Conservation (phyloP, 1,284 basidiomycete genomes). For the Athelia psychrophila region DNA sequence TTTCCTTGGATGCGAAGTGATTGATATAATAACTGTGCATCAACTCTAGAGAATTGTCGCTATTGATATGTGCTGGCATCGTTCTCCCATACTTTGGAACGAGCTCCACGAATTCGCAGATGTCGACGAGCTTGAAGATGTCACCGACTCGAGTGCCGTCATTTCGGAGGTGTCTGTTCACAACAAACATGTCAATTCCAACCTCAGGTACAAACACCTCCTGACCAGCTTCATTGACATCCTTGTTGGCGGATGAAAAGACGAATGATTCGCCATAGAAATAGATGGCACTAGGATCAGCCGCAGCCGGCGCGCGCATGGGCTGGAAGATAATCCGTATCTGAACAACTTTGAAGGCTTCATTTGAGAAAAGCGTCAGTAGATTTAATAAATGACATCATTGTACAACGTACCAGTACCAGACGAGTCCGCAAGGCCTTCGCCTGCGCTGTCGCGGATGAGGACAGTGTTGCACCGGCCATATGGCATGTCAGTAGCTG, state of each 20-base stretch:
- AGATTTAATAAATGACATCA: too few species aligned
- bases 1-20: too few species aligned
- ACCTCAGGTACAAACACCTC: too few species aligned
- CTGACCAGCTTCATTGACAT: background rate
- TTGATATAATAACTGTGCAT: too few species aligned
- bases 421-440: too few species aligned
- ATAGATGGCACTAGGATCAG: background rate
- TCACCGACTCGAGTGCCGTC: background rate
- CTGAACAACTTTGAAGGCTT: background rate
- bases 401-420: too few species aligned
- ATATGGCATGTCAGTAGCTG: background rate
- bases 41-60: background rate
- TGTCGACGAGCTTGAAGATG: background rate
- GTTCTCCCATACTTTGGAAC: conserved; percentile 3
- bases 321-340: conserved; percentile 1
- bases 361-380: too few species aligned
- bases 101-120: conserved; percentile 1
- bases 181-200: background rate
- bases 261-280: background rate
- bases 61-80: too few species aligned
- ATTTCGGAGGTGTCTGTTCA: background rate
- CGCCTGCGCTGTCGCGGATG: too few species aligned
- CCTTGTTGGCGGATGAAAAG: background rate
- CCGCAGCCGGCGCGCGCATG: too few species aligned
- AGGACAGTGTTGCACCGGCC: background rate